Evolutionary conservation across 441 rosid genomes (phyloP), one percentile per base, ranked within the genome.

Genomic region (Gossypium laxum): DNA sequence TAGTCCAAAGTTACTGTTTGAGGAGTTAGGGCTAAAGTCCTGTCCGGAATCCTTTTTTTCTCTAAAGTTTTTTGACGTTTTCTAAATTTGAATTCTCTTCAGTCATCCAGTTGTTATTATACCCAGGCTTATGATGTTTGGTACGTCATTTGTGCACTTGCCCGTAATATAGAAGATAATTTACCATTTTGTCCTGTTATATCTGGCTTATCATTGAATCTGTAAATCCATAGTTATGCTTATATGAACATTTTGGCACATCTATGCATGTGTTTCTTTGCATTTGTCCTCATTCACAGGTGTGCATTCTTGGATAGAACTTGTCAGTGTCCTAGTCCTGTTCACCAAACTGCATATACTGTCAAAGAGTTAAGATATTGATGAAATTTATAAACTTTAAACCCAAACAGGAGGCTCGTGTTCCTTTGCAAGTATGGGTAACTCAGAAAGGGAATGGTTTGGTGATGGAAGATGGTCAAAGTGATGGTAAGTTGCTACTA

Each of bases 381-480:
- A 15, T 28, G 57, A 48, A 48, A 19, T 72, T 71, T 28, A 71
- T 45, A 8, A 56, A 43, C 19, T 77, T 43, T 61, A 38, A 66
- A 56, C 76, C 19, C 56, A 75, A 75, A 61, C 86, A 94, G 98
- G 98, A 90, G 80, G 88, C 83, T 76, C 96, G 96, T 65, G 80
- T 88, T 72, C 97, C 98, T 6, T 73, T 93, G 63, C 93, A 91
- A 72, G 77, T 93, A 80, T 93, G 98, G 97, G 90, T 85, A 71
- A 76, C 83, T 77, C 96, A 88, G 81, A 89, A 87, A 63, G 82
- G 82, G 77, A 90, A 87, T 70, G 96, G 98, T 66, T 77, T 91
- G 75, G 82, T 78, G 70, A 72, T 80, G 80, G 97, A 91, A 84
- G 92, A 85, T 72, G 86, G 83, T 78, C 92, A 78, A 66, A 79